Percentiles rank a stretch among this genome's conserved stretches.
These are phyloP conservation scores for Stereum hirsutum DNA, from an alignment of 1,284 basidiomycete genomes.

Conservation along the genomic window DNA sequence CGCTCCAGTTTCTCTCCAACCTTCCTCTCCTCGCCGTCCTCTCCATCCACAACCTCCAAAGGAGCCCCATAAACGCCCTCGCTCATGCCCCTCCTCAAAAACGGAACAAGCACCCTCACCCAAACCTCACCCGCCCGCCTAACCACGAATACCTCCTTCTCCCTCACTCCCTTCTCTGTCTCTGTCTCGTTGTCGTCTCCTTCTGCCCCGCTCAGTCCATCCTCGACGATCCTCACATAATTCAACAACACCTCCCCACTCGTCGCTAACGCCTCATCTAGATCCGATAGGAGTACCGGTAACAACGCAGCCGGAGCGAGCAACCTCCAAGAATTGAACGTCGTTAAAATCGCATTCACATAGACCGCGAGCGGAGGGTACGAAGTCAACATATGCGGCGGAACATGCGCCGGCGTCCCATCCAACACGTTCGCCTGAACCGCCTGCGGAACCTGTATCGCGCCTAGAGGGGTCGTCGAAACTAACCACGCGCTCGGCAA, in stretches of 20 bases:
- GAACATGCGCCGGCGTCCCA: constrained; percentile 39
- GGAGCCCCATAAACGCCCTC: constrained; percentile 78
- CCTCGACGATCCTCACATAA: constrained; percentile 13
- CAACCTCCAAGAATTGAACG: constrained; percentile 76
- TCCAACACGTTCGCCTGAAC: constrained; percentile 12
- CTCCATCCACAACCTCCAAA: constrained; percentile 36
- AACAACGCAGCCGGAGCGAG: constrained; percentile 62
- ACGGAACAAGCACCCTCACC: constrained; percentile 54
- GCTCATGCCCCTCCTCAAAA: constrained; percentile 54
- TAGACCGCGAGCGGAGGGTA: constrained; percentile 74
- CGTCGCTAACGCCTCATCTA: constrained; percentile 43
- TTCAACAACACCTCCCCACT: constrained; percentile 26
- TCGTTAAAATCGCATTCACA: constrained; percentile 66
- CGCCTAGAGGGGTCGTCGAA: no score
- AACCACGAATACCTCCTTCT: constrained; percentile 17
- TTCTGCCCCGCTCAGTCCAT: no score
- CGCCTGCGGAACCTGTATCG: constrained; percentile 11
- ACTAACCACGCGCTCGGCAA: constrained; percentile 7
- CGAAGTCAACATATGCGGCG: constrained; percentile 60
- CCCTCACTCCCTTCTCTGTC: constrained; percentile 21
- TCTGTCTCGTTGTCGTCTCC: no score
- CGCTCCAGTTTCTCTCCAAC: constrained; percentile 43
- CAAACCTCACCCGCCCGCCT: constrained; percentile 30
- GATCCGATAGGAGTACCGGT: constrained; percentile 31
- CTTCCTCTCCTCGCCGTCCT: constrained; percentile 53